phyloP scores from a whole-genome alignment of 352 stramenopile species.

The Globisporangium viniferum region DNA sequence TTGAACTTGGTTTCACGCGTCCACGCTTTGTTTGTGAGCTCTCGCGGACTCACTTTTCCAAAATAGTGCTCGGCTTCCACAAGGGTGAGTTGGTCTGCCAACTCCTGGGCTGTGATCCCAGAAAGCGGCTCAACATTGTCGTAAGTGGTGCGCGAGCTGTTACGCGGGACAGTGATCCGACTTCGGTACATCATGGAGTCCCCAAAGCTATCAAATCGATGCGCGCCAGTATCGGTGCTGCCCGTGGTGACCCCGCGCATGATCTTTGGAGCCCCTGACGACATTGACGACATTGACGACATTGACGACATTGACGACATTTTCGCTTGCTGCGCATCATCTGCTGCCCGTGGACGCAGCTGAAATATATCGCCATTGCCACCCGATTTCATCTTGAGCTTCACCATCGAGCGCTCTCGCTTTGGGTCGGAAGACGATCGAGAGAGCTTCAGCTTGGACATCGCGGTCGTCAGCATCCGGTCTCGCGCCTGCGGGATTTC shows the following conservation, averaged over 20 bases:
- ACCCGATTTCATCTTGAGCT: constrained; percentile 53
- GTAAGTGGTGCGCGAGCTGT: constrained; percentile 70
- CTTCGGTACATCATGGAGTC: constrained; percentile 62
- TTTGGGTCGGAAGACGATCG: constrained; percentile 79
- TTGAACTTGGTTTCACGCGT: constrained; percentile 78
- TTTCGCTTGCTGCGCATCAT: constrained; percentile 8
- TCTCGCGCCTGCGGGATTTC: constrained; percentile 11
- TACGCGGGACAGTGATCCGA: constrained; percentile 44
- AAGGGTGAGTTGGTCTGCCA: constrained; percentile 79
- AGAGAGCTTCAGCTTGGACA: constrained; percentile 62
- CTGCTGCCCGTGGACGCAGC: constrained; percentile 27
- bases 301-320: constrained; percentile 1
- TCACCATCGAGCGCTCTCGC: constrained; percentile 59
- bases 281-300: constrained; percentile 15
- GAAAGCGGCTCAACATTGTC: constrained; percentile 74
- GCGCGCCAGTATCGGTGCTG: constrained; percentile 20
- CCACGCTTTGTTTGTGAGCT: constrained; percentile 88
- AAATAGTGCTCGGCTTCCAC: constrained; percentile 81
- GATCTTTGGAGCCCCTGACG: constrained; percentile 62
- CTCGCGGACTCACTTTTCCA: constrained; percentile 57
- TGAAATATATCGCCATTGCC: constrained; percentile 55
- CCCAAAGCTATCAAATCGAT: constrained; percentile 55
- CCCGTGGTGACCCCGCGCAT: constrained; percentile 63
- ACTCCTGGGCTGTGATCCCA: constrained; percentile 56
- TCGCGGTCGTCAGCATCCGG: constrained; percentile 41